A percentile compares a stretch with the other conserved stretches of the same genome.
These are phyloP conservation scores for Hordeum pubiflorum DNA, from an alignment of 202 grass and related monocot species.

Conservation along the genomic window DNA sequence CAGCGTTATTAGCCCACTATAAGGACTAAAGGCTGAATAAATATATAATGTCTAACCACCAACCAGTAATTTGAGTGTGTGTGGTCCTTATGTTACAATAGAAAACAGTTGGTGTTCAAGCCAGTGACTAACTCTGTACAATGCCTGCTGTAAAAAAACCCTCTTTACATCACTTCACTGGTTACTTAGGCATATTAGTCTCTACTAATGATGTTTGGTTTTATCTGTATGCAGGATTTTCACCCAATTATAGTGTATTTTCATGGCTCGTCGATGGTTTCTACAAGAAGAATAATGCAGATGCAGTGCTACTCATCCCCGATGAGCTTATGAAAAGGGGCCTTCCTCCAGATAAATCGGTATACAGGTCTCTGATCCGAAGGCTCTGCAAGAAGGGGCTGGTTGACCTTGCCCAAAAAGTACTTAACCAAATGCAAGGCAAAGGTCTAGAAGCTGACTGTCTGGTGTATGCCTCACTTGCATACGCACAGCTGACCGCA, in stretches of 20 bases:
- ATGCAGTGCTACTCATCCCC: conserved; percentile 52
- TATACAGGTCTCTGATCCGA: conserved; percentile 76
- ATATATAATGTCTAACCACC: neutral
- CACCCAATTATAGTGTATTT: conserved; percentile 61
- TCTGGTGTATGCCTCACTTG: conserved; percentile 58
- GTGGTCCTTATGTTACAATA: neutral
- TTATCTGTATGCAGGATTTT: conserved; percentile 42
- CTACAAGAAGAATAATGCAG: conserved; percentile 48
- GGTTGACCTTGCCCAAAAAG: conserved; percentile 55
- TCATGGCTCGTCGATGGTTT: conserved; percentile 81
- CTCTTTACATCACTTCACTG: neutral
- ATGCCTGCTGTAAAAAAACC: too few relatives aligned
- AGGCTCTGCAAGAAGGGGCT: conserved; percentile 68
- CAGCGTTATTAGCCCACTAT: neutral
- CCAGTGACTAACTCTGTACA: neutral
- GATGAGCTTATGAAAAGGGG: conserved; percentile 68
- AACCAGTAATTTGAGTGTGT: neutral
- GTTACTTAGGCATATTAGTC: neutral
- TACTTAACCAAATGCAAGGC: conserved; percentile 51
- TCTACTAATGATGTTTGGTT: neutral
- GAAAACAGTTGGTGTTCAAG: neutral
- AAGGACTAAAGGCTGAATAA: neutral
- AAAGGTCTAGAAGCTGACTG: conserved; percentile 53
- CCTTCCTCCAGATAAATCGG: conserved; percentile 47
- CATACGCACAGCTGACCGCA: conserved; percentile 48